Evolutionary conservation across 2,329 filamentous ascomycete genomes (phyloP), one percentile per base, ranked within the genome.

Genomic region (Pseudocercospora pini-densiflorae): DNA sequence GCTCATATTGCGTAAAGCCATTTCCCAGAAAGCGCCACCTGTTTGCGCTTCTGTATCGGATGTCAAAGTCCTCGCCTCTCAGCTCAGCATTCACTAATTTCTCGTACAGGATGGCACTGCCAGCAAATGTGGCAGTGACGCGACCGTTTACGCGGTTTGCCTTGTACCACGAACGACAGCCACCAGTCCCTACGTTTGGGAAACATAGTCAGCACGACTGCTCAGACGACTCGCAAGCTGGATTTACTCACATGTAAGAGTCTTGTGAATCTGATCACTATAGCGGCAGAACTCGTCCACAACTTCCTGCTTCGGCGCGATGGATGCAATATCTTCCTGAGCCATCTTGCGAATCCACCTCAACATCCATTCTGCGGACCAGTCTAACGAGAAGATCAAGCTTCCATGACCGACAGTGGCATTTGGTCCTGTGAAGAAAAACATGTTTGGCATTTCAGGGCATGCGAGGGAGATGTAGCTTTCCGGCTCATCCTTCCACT

Each of bases 11-110:
- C 24, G 70, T 68, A 45, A 68, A 69, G 33, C 82, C 82, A 71
- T 83, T 84, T 0, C 82, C 83, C 78, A 84, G 77, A 67, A 83
- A 83, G 27, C 77, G 66, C 70, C 80, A 84, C 16, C 77, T 73
- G 70, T 84, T 84, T 16, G 67, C 61, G n/a, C 76, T 79, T 49
- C 76, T 74, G 68, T 84, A 84, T 53, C 74, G 74, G 43, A 85
- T 79, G 2, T 84, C 79, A 68, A 83, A 84, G 68, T 85, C 82
- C 68, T 85, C 82, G 0, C 76, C 76, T 6, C 83, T 76, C 16
- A 84, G 77, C 47, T 63, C 58, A 1, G 80, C 77, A 5, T 76
- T 70, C 5, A 76, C 66, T 59, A 73, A 68, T 59, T 72, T 69
- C 54, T 74, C 69, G 53, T 72, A 75, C 1, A 65, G 60, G 27